Evolutionary conservation across 148 eudicot species (phyloP).

Genomic region (Heliosperma pusillum): DNA sequence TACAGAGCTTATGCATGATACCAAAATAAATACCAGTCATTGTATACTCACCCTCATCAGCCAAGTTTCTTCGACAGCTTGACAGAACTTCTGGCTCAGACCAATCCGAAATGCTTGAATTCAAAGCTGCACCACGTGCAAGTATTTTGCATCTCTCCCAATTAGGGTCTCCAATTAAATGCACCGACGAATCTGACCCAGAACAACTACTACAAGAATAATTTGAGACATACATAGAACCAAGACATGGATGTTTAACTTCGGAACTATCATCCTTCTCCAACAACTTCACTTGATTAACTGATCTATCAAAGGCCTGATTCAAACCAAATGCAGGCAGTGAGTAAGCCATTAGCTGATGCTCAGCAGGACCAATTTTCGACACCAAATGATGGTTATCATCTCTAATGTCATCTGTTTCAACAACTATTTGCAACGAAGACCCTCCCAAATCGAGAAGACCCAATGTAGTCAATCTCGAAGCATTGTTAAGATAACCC

Average conservation of each 20-base stretch:
- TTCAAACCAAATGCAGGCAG: slow-evolving; percentile 74
- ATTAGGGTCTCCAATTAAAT: slow-evolving; percentile 58
- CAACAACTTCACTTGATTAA: slow-evolving; percentile 37
- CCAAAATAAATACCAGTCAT: neutral
- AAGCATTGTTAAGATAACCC: slow-evolving; percentile 46
- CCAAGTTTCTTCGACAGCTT: slow-evolving; percentile 37
- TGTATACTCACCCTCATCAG: slow-evolving; percentile 39
- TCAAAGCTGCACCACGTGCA: slow-evolving; percentile 52
- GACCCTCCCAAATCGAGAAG: slow-evolving; percentile 88
- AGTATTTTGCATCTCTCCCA: slow-evolving; percentile 61
- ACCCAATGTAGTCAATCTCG: slow-evolving; percentile 42
- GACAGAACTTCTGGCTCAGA: slow-evolving; percentile 30
- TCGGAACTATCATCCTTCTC: slow-evolving; percentile 39
- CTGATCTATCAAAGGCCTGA: slow-evolving; percentile 70
- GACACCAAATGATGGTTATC: slow-evolving; percentile 38
- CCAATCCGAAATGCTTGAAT: slow-evolving; percentile 49
- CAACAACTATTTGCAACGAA: slow-evolving; percentile 70
- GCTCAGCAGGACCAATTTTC: slow-evolving; percentile 46
- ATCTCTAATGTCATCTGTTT: slow-evolving; percentile 27
- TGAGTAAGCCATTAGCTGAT: slow-evolving; percentile 56
- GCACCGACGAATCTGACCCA: slow-evolving; percentile 19
- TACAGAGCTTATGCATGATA: neutral
- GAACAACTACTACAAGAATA: slow-evolving; percentile 50
- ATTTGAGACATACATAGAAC: slow-evolving; percentile 42
- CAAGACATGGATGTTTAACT: slow-evolving; percentile 72